Percentiles rank a stretch among this genome's conserved stretches.
These are phyloP conservation scores for Chrysosporium keratinophilum DNA, from an alignment of 2,329 filamentous ascomycete genomes.

Conservation along the genomic window DNA sequence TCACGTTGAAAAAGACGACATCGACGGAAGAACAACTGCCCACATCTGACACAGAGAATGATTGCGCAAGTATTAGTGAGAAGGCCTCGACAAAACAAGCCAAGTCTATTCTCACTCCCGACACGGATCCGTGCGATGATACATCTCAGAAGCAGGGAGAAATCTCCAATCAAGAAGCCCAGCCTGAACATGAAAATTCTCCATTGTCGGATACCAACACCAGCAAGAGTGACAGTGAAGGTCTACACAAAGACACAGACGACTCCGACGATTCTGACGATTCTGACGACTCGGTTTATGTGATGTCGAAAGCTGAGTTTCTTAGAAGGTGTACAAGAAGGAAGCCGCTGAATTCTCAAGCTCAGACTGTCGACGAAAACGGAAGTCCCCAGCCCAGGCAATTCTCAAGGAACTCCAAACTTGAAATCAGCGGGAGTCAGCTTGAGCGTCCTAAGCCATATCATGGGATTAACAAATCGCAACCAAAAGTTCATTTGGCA, in stretches of 20 bases:
- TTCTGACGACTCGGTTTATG: neutral
- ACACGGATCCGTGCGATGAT: neutral
- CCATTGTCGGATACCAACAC: neutral
- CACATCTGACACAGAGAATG: neutral
- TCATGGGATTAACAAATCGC: neutral
- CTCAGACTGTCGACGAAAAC: conserved; percentile 27
- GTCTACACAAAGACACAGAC: neutral
- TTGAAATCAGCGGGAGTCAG: neutral
- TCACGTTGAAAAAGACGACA: neutral
- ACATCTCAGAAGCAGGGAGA: neutral
- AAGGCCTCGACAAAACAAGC: neutral
- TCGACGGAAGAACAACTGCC: neutral
- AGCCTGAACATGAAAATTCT: neutral
- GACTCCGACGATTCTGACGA: neutral
- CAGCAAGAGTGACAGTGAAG: neutral
- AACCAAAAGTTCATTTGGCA: neutral
- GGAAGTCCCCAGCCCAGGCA: conserved; percentile 26
- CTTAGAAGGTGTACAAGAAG: neutral
- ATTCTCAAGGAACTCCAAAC: neutral
- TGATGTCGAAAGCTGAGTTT: neutral
- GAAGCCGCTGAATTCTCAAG: conserved; percentile 2
- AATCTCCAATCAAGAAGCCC: neutral
- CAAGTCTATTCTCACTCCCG: neutral
- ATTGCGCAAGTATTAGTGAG: neutral
- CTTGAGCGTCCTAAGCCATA: neutral